A percentile compares a stretch with the other conserved stretches of the same genome.
Conservation (phyloP, 148 eudicot species). For the Arctostaphylos glauca region DNA sequence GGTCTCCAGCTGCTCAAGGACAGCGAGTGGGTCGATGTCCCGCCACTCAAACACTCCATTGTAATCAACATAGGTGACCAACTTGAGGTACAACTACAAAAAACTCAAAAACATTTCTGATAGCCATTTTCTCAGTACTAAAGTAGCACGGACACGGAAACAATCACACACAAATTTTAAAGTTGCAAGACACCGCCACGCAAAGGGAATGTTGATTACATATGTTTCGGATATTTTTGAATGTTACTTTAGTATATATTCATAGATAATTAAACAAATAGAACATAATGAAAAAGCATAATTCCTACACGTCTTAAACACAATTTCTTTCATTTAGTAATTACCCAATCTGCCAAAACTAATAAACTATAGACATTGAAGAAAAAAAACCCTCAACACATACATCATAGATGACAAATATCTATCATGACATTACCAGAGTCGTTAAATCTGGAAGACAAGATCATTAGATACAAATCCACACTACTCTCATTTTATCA, state of each 20-base stretch:
- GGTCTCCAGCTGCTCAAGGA: slow-evolving; percentile 91
- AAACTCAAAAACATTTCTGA: not conserved
- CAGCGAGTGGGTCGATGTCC: slow-evolving; percentile 85
- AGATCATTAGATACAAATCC: not conserved
- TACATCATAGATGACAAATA: not conserved
- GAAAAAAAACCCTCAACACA: not conserved
- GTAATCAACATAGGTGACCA: slow-evolving; percentile 91
- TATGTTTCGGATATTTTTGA: not conserved
- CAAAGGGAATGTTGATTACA: not conserved
- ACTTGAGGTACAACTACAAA: slow-evolving; percentile 58
- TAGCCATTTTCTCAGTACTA: not conserved
- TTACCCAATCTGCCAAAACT: not conserved
- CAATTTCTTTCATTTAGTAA: not conserved
- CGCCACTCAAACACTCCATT: slow-evolving; percentile 84
- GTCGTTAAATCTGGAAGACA: too few species aligned
- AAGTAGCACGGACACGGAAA: not conserved
- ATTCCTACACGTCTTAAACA: not conserved
- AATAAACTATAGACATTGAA: not conserved
- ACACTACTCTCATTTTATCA: not conserved
- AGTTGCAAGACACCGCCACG: not conserved
- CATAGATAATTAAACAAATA: not conserved
- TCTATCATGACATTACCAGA: too few species aligned
- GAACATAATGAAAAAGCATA: not conserved
- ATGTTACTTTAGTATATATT: not conserved
- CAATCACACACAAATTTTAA: not conserved